Base-by-base conservation (phyloP, 2,329 filamentous ascomycete genomes). In the Simplicillium sp. region DNA sequence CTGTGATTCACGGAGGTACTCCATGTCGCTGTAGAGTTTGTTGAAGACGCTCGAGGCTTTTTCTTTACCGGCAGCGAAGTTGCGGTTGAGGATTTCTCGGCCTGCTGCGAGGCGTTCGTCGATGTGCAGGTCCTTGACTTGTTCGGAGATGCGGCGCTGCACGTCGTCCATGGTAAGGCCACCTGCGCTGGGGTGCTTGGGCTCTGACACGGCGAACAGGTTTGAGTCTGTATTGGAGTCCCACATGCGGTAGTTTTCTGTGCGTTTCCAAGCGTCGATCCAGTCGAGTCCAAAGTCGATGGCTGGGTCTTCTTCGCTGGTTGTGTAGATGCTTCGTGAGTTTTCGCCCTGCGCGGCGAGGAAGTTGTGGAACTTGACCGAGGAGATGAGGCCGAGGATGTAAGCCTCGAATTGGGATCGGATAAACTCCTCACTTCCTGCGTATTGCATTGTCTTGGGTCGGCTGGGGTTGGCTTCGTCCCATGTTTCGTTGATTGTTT, bases 361-460 rank as follows among this genome's bases (percentile, higher is more conserved):
- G 54, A 83, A 82, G 53, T 78, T 80, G 60, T 88, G 88, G 58
- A 94, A 97, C 58, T 96, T 96, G 50, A 89, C 84, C 1, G 86
- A 80, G 0, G 89, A 86, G 34, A 97, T 77, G 46, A 98, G 73
- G 0, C 88, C 87, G 17, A 97, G 74, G 6, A 98, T 75, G 56
- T 98, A 98, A 54, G 96, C 89, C 62, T 98, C 92, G 47, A 98
- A 98, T 54, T 97, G 90, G 33, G 96, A 77, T 25, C 92, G 80
- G 52, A 98, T 98, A 55, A 96, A 96, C 58, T 97, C 92, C 64
- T 98, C 92, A 47, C 88, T 96, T 25, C 92, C 92, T 31, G 87
- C 81, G 55, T 96, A 98, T 25, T 89, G 89, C 70, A 96, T 82
- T 2, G 87, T 94, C 54, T 88, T 96, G n/a, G 92, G 92, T 37